Base-by-base conservation (phyloP, 352 stramenopile genomes). In the Pelagophyceae sp. region DNA sequence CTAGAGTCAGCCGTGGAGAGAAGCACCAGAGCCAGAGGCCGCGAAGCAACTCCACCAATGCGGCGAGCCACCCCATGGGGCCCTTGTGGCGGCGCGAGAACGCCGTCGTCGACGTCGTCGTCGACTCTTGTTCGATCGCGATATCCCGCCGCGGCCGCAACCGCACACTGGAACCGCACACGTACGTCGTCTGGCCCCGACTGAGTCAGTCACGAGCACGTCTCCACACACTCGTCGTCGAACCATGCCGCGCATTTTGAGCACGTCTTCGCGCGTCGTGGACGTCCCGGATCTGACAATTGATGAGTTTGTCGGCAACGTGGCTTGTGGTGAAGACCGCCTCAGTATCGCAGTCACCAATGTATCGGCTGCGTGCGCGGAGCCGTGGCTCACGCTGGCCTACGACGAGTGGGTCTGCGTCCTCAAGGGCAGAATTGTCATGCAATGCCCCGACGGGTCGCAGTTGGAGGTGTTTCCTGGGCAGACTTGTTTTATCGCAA, bases 241-340 rank as follows among this genome's bases (percentile, higher is more conserved):
- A n/a, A n/a, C n/a, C n/a, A 54, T 11, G 45, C 45, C 45, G 11
- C 45, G 45, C 23, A 11, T 90, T 63, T 72, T 89, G 40, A 84
- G 83, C 64, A 77, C 80, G 79, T 76, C 74, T 60, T 40, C 78
- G 23, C 76, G 76, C 80, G 85, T 90, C 31, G 85, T 90, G 5
- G 77, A 88, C 38, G 71, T 81, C n/a, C 81, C 82, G 45, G 82
- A 81, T 64, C 72, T 89, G 11, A 82, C 54, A 19, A 87, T 90
- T 72, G 77, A 85, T n/a, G 85, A 90, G 81, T 83, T 79, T 71
- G 80, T 81, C 32, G 85, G 85, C 25, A 87, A 89, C 78, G 85
- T 85, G 20, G 77, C 80, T 17, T 87, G 76, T 6, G 76, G 78
- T 5, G 71, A 79, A 0, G 82, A 88, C 69, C 71, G 77, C 11